phyloP scores from a whole-genome alignment of 805 yeast species.

The Myxozyma kluyveri region DNA sequence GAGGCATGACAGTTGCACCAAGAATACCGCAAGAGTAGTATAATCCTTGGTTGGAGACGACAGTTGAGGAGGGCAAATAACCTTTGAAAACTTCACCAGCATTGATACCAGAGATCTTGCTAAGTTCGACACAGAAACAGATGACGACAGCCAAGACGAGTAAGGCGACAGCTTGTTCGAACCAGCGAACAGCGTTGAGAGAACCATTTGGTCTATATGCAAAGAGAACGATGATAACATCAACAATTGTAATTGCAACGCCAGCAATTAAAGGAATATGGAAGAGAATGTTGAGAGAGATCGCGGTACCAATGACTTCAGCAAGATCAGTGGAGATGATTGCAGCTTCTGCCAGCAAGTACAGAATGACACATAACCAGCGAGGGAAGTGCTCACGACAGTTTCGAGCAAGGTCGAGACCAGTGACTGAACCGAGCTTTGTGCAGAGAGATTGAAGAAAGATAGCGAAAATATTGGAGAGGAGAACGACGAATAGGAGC shows the following conservation, averaged over 20 bases:
- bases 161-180: conserved; percentile 76
- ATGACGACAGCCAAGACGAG: conserved; percentile 79
- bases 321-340: conserved; percentile 95
- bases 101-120: conserved; percentile 53
- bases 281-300: conserved; percentile 80
- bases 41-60: conserved; percentile 63
- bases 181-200: conserved; percentile 67
- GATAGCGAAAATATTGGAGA: conserved; percentile 84
- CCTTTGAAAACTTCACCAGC: conserved; percentile 65
- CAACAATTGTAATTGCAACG: conserved; percentile 78
- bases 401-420: conserved; percentile 83
- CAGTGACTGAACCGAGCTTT: conserved; percentile 90
- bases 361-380: conserved; percentile 50
- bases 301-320: conserved; percentile 97
- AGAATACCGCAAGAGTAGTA: conserved; percentile 79
- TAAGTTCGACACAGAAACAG: conserved; percentile 77
- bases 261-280: conserved; percentile 79
- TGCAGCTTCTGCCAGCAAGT: conserved; percentile 83
- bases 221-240: conserved; percentile 78
- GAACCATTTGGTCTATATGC: conserved; percentile 88
- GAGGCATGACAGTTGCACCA: conserved; percentile 97
- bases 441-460: conserved; percentile 82
- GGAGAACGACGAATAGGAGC: conserved; percentile 68
- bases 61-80: conserved; percentile 52
- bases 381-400: conserved; percentile 73